A percentile compares a stretch with the other conserved stretches of the same genome.
Conservation (phyloP, 805 yeast genomes). For the Teunomyces funiuensis region DNA sequence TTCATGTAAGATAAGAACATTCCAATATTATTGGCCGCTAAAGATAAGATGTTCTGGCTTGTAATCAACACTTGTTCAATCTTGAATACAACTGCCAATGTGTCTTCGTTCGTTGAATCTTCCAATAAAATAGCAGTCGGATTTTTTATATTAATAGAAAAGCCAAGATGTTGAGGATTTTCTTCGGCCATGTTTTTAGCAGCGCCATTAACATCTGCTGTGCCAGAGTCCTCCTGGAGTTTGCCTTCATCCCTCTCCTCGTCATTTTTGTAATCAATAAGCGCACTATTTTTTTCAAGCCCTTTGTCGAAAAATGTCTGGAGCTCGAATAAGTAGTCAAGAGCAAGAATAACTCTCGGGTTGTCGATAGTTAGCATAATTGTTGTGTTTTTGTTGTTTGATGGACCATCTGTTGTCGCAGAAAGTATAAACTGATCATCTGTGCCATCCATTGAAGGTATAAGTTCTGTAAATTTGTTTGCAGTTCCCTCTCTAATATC, state of each 20-base stretch:
- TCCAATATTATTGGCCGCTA: conserved; percentile 78
- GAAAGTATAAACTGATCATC: conserved; percentile 71
- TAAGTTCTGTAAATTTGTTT: conserved; percentile 75
- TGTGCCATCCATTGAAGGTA: conserved; percentile 65
- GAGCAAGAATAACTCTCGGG: conserved; percentile 77
- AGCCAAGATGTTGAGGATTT: conserved; percentile 36
- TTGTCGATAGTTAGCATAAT: conserved; percentile 67
- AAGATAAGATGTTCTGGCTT: conserved; percentile 62
- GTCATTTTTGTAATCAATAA: conserved; percentile 16
- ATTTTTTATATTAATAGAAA: conserved; percentile 67
- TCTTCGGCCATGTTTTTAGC: not conserved
- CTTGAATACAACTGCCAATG: conserved; percentile 90
- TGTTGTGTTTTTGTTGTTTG: conserved; percentile 41
- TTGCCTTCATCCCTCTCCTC: conserved; percentile 7
- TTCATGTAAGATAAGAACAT: conserved; percentile 83
- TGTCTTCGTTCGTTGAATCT: conserved; percentile 62
- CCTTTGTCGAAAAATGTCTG: conserved; percentile 62
- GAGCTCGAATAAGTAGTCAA: conserved; percentile 81
- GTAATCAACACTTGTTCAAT: conserved; percentile 75
- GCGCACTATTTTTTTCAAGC: conserved; percentile 22
- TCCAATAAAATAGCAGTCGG: conserved; percentile 80
- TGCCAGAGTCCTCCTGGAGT: not conserved
- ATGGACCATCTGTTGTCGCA: conserved; percentile 43
- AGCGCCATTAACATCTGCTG: not conserved
- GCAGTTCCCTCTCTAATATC: conserved; percentile 65